Base-by-base conservation (phyloP, 1,284 basidiomycete species). In the Fomitopsis pinicola region DNA sequence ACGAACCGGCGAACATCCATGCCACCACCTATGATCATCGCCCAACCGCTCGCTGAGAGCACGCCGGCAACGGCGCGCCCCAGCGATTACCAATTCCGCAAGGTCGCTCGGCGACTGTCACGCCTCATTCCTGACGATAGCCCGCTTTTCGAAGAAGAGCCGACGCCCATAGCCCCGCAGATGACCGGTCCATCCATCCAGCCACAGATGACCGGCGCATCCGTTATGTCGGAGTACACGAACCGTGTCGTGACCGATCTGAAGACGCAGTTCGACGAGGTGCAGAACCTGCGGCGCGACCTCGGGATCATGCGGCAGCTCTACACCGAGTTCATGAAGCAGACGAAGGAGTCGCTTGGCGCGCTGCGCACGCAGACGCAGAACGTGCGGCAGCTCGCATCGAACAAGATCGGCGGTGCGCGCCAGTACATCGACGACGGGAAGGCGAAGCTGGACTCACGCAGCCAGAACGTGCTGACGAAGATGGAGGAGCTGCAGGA, bases 401-500 rank as follows among this genome's bases (percentile, higher is more conserved):
- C 81, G 60, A 84, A 87, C 19, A 88, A 90, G 70, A 89, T 98
- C 54, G 91, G 93, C 12, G 94, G 94, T 8, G 91, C 91, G 46
- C 85, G 97, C 5, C 89, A 87, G 53, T 93, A 95, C 72, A 94
- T 98, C 66, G 91, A 97, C 68, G 89, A 91, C 35, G 95, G 94
- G 64, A 98, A 98, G 80, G 81, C 84, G 69, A 94, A 94, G 71
- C 83, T 99, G 9, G 97, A 99, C 69, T 78, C 78, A 8, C 88
- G 92, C 59, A 95, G 91, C 70, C 94, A 97, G 74, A 95, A 92
- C 67, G 88, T 93, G 54, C 82, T 99, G 68, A 96, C 95, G 46
- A 88, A 92, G 66, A 91, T 98, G 64, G 97, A 99, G 76, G 94
- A 95, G 72, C 80, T 99, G 59, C 91, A 95, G 69, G 97, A 99